Percentiles rank a stretch among this genome's conserved stretches.
phyloP scores from a whole-genome alignment of 495 filamentous ascomycete genomes.

The Aspergillus ellipticus region DNA sequence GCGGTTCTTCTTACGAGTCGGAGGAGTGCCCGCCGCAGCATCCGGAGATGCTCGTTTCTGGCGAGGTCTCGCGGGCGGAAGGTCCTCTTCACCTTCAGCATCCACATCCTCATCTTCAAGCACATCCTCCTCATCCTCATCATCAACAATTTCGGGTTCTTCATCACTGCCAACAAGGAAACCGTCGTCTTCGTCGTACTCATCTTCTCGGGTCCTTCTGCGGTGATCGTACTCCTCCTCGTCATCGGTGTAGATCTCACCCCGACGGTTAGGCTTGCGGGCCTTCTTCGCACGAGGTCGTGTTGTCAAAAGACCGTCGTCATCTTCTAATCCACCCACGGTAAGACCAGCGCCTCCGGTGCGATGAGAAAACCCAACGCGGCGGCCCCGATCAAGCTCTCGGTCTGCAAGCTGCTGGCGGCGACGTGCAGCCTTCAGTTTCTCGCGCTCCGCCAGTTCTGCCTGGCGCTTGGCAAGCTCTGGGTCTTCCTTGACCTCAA shows the following conservation, averaged over 20 bases:
- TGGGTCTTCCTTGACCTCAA: slow-evolving; percentile 68
- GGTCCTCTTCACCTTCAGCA: slow-evolving; percentile 51
- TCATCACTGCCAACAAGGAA: slow-evolving; percentile 75
- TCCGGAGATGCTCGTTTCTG: slow-evolving; percentile 22
- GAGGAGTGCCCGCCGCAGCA: slow-evolving; percentile 30
- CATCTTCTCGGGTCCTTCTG: slow-evolving; percentile 64
- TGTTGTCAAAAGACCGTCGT: slow-evolving; percentile 47
- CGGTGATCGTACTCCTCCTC: slow-evolving; percentile 61
- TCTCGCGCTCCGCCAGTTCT: slow-evolving; percentile 70
- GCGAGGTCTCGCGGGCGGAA: slow-evolving; percentile 23
- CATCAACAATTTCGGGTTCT: slow-evolving; percentile 56
- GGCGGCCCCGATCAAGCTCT: slow-evolving; percentile 55
- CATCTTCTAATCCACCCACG: slow-evolving; percentile 71
- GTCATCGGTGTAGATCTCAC: slow-evolving; percentile 55
- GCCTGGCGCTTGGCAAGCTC: slow-evolving; percentile 74
- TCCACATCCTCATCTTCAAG: slow-evolving; percentile 57
- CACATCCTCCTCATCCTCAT: slow-evolving; percentile 61
- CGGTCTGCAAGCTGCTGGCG: slow-evolving; percentile 66
- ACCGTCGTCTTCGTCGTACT: slow-evolving; percentile 78
- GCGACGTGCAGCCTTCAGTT: slow-evolving; percentile 60
- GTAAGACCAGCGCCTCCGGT: slow-evolving; percentile 58
- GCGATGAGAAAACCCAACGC: slow-evolving; percentile 43
- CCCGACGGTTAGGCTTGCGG: slow-evolving; percentile 42
- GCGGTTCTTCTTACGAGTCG: slow-evolving; percentile 43
- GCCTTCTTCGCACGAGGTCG: slow-evolving; percentile 40